Base-by-base conservation (phyloP, 495 filamentous ascomycete genomes). In the Acidomyces sp. region DNA sequence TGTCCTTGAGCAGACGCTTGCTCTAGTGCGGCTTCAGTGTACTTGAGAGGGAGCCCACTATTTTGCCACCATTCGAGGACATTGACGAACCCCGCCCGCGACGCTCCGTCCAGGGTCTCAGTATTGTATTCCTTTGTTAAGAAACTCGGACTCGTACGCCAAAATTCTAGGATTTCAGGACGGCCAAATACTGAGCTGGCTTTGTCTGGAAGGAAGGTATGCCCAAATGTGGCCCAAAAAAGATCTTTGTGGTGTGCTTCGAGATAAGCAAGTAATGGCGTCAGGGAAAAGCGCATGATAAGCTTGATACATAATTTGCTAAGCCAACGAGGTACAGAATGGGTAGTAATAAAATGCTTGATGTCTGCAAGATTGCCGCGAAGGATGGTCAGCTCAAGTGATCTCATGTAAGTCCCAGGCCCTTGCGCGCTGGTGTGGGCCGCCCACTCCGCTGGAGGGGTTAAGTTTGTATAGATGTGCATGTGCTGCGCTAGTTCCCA, bases 11-110 rank as follows among this genome's bases (percentile, higher is more conserved):
- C 75, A 42, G 75, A 84, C 17, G 87, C 87, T 32, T 83, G 74
- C 56, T 95, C 87, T 28, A 95, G 75, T 0, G 87, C 83, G 2
- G 75, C 65, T 48, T 93, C 86, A 17, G 77, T 85, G 56, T 92
- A 93, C 46, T 80, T 80, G 3, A 93, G 68, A 10, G 79, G 70
- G 0, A 95, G 71, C 0, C 80, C 82, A 0, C 82, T 87, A 17
- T 72, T 65, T 12, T 78, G 75, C 87, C 87, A 95, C 87, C 87
- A 95, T 34, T 93, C 80, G 3, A 95, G 68, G 0, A 93, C 82
- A 39, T 81, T 74, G 19, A 88, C 68, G 51, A 84, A 84, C 10
- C 87, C 86, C 26, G 80, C 74, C 29, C 77, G 75, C 12, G 81
- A 88, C 10, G 87, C 87, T 28, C 81, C 78, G 58, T 95, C 82